Percentiles rank a stretch among this genome's conserved stretches.
Conservation (phyloP, 2,329 filamentous ascomycete genomes). For the Capronia americana region DNA sequence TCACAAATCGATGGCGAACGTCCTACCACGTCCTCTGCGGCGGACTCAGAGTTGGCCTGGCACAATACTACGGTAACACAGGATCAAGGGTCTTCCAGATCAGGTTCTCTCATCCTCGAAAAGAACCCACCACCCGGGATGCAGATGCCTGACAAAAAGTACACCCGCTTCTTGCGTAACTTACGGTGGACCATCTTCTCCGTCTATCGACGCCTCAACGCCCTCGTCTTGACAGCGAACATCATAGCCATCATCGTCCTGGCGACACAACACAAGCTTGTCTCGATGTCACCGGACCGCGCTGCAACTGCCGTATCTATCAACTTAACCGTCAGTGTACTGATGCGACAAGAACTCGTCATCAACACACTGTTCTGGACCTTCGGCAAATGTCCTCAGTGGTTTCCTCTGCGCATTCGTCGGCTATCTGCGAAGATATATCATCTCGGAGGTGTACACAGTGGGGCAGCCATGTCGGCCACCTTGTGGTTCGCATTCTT, state of each 20-base stretch:
- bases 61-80: conserved; percentile 7
- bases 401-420: conserved; percentile 54
- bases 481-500: conserved; percentile 56
- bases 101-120: conserved; percentile 32
- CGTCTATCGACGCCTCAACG: conserved; percentile 53
- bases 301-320: conserved; percentile 53
- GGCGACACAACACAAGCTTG: conserved; percentile 45
- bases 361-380: conserved; percentile 58
- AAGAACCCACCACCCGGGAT: conserved; percentile 30
- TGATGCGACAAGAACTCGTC: conserved; percentile 61
- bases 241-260: conserved; percentile 47
- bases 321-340: conserved; percentile 56
- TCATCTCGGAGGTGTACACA: conserved; percentile 62
- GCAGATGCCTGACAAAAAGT: conserved; percentile 39
- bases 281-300: conserved; percentile 40
- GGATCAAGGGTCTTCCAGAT: conserved; percentile 29
- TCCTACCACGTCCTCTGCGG: conserved; percentile 12
- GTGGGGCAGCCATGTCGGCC: conserved; percentile 57
- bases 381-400: conserved; percentile 54
- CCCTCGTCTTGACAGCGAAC: conserved; percentile 50
- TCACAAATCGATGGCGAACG: conserved; percentile 17
- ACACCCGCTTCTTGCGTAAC: conserved; percentile 41
- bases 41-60: not conserved
- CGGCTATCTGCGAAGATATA: conserved; percentile 58
- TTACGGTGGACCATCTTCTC: conserved; percentile 48